Conservation (phyloP, 768 basidiomycete species). For the Rhizopogon vesiculosus region DNA sequence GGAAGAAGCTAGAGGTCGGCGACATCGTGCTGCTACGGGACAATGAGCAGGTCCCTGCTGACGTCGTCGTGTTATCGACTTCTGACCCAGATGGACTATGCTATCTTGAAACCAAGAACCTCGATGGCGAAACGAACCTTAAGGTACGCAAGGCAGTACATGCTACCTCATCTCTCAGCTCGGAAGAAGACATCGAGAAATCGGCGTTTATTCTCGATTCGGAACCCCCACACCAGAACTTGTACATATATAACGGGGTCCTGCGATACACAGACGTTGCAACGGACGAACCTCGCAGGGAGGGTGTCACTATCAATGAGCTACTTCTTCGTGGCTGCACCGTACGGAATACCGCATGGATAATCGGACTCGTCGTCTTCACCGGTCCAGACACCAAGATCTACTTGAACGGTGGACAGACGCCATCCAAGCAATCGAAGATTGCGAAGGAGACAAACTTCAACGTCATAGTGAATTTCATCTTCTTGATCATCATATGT, state of each 20-base stretch:
- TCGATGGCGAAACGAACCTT: constrained; percentile 96
- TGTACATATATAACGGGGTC: constrained; percentile 88
- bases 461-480: constrained; percentile 94
- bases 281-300: constrained; percentile 50
- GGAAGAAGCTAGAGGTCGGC: constrained; percentile 99
- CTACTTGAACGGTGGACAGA: constrained; percentile 87
- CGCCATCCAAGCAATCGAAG: constrained; percentile 94
- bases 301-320: constrained; percentile 86
- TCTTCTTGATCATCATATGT: constrained; percentile 74
- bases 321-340: constrained; percentile 88
- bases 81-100: constrained; percentile 90
- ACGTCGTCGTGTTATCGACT: constrained; percentile 88
- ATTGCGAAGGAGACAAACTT: constrained; percentile 99
- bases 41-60: constrained; percentile 95
- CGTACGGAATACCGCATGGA: constrained; percentile 86
- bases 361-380: constrained; percentile 90
- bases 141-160: constrained; percentile 78
- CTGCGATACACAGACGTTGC: constrained; percentile 63
- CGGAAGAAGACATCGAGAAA: constrained; percentile 89
- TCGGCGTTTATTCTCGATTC: constrained; percentile 86
- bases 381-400: constrained; percentile 93
- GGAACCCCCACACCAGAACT: constrained; percentile 89
- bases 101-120: constrained; percentile 96
- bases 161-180: constrained; percentile 68
- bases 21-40: constrained; percentile 88